Evolutionary conservation across 2,329 filamentous ascomycete species (phyloP), one percentile per base, ranked within the genome.

Genomic region (Pseudogymnoascus sp.): DNA sequence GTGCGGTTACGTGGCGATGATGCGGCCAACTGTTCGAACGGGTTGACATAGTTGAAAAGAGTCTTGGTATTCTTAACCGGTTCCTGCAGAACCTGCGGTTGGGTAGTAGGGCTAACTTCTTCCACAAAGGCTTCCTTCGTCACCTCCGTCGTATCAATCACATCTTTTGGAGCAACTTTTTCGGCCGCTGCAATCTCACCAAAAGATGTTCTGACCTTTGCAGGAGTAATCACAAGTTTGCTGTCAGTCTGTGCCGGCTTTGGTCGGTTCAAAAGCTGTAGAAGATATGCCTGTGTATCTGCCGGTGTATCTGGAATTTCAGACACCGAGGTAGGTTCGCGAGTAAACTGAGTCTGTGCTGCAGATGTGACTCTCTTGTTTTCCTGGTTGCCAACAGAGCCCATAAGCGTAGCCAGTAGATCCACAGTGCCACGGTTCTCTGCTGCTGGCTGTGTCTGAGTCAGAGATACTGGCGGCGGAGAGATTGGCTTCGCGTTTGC

Each of bases 281-380:
- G 85, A 59, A 99, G 81, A 72, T 95, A 90, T 67, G 93, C 87
- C 75, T 96, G 90, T 4, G 92, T 90, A 74, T 91, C 88, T 57
- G 85, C 82, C 21, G 83, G 77, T 40, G 68, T 67, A 60, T 69
- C 69, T n/a, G 68, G 65, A 57, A 59, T 68, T 33, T 57, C 50
- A 19, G 50, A 57, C n/a, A 10, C 50, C 5, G 28, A 33, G 28
- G 50, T 57, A 13, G 50, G n/a, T n/a, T 57, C 50, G 50, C 50
- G 50, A 57, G 28, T 57, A 33, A 57, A 57, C 28, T 57, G 50
- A 19, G 66, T 28, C 60, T 71, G 69, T 42, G 70, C 69, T 26
- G 63, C 57, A 62, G 40, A 26, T 26, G 38, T 23, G 28, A 35
- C 60, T 62, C 31, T 33, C 23, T 26, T 57, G 26, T 21, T 62